Base-by-base conservation (phyloP, 1,284 basidiomycete genomes). In the Porodaedalea pini region DNA sequence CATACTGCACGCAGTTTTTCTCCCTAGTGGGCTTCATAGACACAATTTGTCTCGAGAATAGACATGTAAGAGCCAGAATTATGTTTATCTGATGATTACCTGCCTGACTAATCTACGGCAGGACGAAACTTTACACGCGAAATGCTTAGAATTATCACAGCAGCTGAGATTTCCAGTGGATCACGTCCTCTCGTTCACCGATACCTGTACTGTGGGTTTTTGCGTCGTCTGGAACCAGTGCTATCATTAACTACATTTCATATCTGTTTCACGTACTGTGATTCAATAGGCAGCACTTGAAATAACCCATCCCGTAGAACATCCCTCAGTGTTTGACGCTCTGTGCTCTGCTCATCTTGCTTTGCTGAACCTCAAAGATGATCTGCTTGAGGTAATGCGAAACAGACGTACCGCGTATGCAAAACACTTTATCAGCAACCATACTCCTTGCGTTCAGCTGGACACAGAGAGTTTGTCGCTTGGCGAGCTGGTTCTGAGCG, bases 1-100 rank as follows among this genome's bases (percentile, higher is more conserved):
- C 58, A 27, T 59, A 59, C 27, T 59, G 58, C 48, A 13, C 58
- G 1, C 51, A 59, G 25, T 59, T 51, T 29, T 48, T 45, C 15
- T 19, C 36, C 3, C 29, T 59, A n/a, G 34, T 56, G 11, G 37
- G 19, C 19, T 37, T 51, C 29, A 39, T 54, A 6, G 52, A 58
- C 13, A 19, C 36, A 13, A 4, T 50, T 11, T 40, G 44, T 17
- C 31, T 23, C 2, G 32, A 40, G n/a, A 49, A 40, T 7, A 49
- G 15, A 15, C 37, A 31, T 41, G 51, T 58, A 27, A 41, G 57
- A 36, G 3, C 13, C 8, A 0, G n/a, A 7, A 10, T 51, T n/a
- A 27, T 48, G n/a, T n/a, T 49, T 37, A 10, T 50, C 27, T 6
- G 13, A 25, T 23, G 41, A 44, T 19, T 32, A 34, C 15, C 15